Percentiles rank a stretch among this genome's conserved stretches.
Conservation (phyloP, 2,329 filamentous ascomycete genomes). For the Pseudogymnoascus sp. region DNA sequence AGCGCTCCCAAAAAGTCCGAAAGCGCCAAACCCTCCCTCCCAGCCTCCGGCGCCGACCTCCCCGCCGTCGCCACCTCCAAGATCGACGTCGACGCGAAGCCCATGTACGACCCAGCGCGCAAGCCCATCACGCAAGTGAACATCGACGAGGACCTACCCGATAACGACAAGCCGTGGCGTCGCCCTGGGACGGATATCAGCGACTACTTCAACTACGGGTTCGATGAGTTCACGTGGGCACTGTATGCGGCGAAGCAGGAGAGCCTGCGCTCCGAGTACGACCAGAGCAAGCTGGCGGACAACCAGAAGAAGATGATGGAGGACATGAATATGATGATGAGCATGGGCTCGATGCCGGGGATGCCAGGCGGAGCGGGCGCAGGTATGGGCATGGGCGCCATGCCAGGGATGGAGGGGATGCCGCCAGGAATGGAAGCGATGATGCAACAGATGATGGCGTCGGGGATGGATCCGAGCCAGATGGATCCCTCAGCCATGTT, state of each 20-base stretch:
- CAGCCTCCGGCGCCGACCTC: conserved; percentile 38
- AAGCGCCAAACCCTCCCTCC: conserved; percentile 27
- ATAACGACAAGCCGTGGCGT: conserved; percentile 90
- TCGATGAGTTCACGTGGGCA: conserved; percentile 97
- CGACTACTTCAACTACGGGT: conserved; percentile 98
- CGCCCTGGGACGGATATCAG: conserved; percentile 88
- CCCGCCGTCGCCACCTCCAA: conserved; percentile 69
- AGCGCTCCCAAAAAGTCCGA: conserved; percentile 37
- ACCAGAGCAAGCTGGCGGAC: conserved; percentile 52
- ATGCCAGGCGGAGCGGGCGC: conserved; percentile 33
- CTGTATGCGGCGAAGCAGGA: conserved; percentile 88
- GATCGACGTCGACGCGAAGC: conserved; percentile 76
- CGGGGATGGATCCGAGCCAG: conserved; percentile 56
- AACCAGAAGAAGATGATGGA: conserved; percentile 74
- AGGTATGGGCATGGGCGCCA: conserved; percentile 31
- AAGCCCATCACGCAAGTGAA: conserved; percentile 72
- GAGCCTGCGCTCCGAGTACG: conserved; percentile 65
- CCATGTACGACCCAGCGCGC: conserved; percentile 68
- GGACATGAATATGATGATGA: conserved; percentile 62
- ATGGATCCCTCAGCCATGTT: conserved; percentile 59
- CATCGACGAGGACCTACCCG: conserved; percentile 50
- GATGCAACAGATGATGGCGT: conserved; percentile 63
- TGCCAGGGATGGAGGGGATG: conserved; percentile 54
- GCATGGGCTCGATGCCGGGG: conserved; percentile 38
- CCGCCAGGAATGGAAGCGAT: conserved; percentile 58